These are phyloP conservation scores for Daldinia decipiens DNA, from an alignment of 495 filamentous ascomycete species.

Conservation along the genomic window DNA sequence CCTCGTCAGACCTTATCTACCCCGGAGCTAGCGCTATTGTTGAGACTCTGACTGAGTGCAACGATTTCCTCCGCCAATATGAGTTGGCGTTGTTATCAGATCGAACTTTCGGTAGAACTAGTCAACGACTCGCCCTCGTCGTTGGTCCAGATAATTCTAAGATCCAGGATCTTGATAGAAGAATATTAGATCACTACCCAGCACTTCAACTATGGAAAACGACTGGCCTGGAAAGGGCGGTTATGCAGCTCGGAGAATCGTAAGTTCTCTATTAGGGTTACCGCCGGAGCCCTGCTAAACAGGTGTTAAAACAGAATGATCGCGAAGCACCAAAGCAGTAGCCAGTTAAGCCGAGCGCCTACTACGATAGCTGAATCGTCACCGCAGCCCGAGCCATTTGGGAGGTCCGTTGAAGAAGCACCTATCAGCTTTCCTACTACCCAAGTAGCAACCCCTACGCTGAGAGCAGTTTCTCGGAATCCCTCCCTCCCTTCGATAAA, in stretches of 20 bases:
- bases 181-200: constrained; percentile 32
- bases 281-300: constrained; percentile 11
- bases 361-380: neutral
- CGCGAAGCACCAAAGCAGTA: constrained; percentile 6
- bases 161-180: constrained; percentile 40
- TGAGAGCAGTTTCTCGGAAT: constrained; percentile 31
- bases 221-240: constrained; percentile 4
- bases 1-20: constrained; percentile 15
- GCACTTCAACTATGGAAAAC: constrained; percentile 35
- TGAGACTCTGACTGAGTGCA: constrained; percentile 43
- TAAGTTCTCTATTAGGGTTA: constrained; percentile 13
- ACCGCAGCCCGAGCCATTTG: constrained; percentile 9
- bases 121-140: constrained; percentile 29
- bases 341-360: neutral
- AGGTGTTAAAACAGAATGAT: constrained; percentile 11
- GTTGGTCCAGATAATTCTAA: constrained; percentile 31
- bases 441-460: constrained; percentile 8
- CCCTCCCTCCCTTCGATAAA: constrained; percentile 32
- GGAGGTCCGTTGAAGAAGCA: constrained; percentile 11
- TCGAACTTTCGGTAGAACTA: constrained; percentile 11
- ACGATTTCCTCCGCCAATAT: constrained; percentile 43
- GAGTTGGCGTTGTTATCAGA: constrained; percentile 23
- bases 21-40: constrained; percentile 26
- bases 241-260: constrained; percentile 28
- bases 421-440: constrained; percentile 3